Evolutionary conservation across 2,329 filamentous ascomycete species (phyloP).

Genomic region (Fusarium sp.): DNA sequence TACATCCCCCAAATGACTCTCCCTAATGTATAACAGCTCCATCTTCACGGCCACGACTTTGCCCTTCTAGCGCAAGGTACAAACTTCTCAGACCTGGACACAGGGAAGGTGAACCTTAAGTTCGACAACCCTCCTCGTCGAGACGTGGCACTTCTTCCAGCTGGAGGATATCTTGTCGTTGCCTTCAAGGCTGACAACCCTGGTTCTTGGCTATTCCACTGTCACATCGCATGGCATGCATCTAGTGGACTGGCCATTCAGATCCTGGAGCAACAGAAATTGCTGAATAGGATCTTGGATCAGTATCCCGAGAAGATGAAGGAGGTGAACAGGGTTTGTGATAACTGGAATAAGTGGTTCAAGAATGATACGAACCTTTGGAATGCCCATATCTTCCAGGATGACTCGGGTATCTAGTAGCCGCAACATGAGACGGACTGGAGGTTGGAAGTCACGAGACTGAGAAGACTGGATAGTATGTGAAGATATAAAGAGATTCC

Average conservation of each 20-base stretch:
- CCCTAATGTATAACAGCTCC: not conserved
- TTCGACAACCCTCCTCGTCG: constrained; percentile 23
- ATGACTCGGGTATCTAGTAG: constrained; percentile 2
- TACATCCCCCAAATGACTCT: rapidly evolving
- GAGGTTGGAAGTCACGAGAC: too few relatives aligned
- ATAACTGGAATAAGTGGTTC: constrained; percentile 26
- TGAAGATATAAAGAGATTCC: not conserved
- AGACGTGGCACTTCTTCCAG: constrained; percentile 16
- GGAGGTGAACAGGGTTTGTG: constrained; percentile 17
- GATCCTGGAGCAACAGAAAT: constrained; percentile 14
- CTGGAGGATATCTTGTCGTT: constrained; percentile 14
- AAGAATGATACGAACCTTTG: constrained; percentile 1
- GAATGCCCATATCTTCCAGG: constrained; percentile 10
- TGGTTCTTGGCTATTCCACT: constrained; percentile 23
- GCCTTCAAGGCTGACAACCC: constrained; percentile 20
- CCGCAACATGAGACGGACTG: rapidly evolving
- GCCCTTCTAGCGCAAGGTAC: constrained; percentile 16
- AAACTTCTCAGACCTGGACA: not conserved
- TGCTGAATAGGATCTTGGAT: constrained; percentile 10
- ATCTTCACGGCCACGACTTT: constrained; percentile 29
- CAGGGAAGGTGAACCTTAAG: not conserved
- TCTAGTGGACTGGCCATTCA: constrained; percentile 19
- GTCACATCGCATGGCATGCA: constrained; percentile 22
- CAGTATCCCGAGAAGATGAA: constrained; percentile 6
- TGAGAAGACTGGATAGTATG: not conserved